Base-by-base conservation (phyloP, 306 rosid genomes). In the Prunus kanzakura region DNA sequence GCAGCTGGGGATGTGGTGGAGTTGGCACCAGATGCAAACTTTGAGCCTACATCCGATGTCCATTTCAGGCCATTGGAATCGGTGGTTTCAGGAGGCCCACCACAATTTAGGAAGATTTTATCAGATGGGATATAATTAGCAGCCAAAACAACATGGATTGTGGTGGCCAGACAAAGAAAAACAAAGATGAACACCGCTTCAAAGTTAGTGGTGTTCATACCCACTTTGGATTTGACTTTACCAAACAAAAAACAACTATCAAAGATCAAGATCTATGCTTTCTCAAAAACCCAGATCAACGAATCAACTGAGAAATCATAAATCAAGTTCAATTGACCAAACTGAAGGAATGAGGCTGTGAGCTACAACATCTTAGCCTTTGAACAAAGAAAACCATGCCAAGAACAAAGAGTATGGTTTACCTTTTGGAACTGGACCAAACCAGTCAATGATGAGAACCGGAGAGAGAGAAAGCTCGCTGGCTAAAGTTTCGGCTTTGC, bases 1-100 rank as follows among this genome's bases (percentile, higher is more conserved):
- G 96, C 82, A 0, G 96, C 93, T 6, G 6, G 4, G 0, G 93
- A 78, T 1, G 70, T 23, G 18, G 13, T 63, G 73, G 97, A 87
- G 23, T 78, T 84, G 0, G 52, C 83, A 1, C 52, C 38, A 2
- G 89, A 80, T 30, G 68, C 77, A 63, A 85, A 88, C 74, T 73
- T 80, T 35, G 99, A 96, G 35, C 86, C 91, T 22, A 46, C 18
- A 77, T 96, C 99, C n/a, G 93, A 69, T 46, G 69, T 75, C 99
- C 99, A 91, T n/a, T 65, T 60, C 74, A 83, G 88, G 52, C 83
- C 91, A 79, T 91, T 87, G 52, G 78, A 16, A 71, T 90, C 97
- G 23, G 63, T 69, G 56, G 85, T 74, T n/a, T 30, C 72, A 1
- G 87, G 58, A 14, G 93, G 87, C 2, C 96, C 99, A 1, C 99